Evolutionary conservation across 495 filamentous ascomycete genomes (phyloP).

Genomic region (Aspergillus haitiensis): DNA sequence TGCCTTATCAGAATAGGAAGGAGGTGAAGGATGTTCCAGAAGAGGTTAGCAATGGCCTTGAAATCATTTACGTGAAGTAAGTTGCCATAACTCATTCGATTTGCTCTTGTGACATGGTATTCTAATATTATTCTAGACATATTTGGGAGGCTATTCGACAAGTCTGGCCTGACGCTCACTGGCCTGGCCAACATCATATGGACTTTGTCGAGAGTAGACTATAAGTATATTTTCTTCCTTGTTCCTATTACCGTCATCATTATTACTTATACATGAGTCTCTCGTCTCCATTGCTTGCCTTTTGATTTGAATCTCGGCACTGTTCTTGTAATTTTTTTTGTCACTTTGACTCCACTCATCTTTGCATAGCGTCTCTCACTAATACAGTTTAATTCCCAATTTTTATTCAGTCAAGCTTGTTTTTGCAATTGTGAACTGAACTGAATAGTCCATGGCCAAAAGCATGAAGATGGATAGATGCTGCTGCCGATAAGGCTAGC

Average conservation of each 20-base stretch:
- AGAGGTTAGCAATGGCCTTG: constrained; percentile 83
- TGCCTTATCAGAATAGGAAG: constrained; percentile 87
- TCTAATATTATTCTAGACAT: constrained; percentile 53
- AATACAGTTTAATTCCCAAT: background rate
- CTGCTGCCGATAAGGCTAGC: no score
- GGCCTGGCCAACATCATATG: constrained; percentile 68
- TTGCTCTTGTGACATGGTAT: background rate
- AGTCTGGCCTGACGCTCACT: constrained; percentile 82
- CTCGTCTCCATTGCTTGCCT: background rate
- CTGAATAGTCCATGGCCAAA: no score
- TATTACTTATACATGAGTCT: constrained; percentile 1
- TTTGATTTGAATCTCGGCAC: background rate
- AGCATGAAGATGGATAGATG: no score
- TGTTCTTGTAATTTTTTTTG: background rate
- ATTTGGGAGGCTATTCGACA: constrained; percentile 85
- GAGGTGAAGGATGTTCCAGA: constrained; percentile 89
- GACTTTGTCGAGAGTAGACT: constrained; percentile 63
- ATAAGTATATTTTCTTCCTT: constrained; percentile 30
- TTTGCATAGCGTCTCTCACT: constrained; percentile 31
- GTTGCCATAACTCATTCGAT: constrained; percentile 28
- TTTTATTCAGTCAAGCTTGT: no score
- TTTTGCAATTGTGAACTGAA: no score
- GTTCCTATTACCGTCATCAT: background rate
- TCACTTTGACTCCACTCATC: constrained; percentile 2
- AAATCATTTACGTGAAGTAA: constrained; percentile 87